phyloP scores from a whole-genome alignment of 495 filamentous ascomycete genomes.

The Neurospora sp. region DNA sequence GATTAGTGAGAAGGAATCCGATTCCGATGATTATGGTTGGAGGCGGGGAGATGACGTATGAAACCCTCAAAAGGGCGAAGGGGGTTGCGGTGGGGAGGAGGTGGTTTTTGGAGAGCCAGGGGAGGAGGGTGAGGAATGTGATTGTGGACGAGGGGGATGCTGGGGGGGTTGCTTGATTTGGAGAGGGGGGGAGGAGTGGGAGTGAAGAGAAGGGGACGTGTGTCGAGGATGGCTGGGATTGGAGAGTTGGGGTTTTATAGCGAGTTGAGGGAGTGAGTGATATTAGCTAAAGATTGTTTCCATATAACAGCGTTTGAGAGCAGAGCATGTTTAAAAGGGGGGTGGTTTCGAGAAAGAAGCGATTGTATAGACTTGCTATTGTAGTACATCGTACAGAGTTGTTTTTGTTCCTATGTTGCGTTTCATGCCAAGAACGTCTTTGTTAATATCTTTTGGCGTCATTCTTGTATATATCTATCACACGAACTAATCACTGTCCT shows the following conservation, averaged over 20 bases:
- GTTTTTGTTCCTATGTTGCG: not conserved
- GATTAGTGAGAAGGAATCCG: constrained; percentile 59
- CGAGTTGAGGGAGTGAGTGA: not conserved
- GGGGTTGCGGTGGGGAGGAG: constrained; percentile 63
- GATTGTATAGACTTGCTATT: not conserved
- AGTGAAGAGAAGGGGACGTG: not conserved
- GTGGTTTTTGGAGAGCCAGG: constrained; percentile 79
- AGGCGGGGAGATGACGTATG: constrained; percentile 59
- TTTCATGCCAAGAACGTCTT: not conserved
- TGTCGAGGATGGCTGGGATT: not conserved
- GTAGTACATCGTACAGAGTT: not conserved
- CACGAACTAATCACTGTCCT: too few relatives aligned
- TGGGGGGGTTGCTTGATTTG: not conserved
- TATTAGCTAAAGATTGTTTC: not conserved
- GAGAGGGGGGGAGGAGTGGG: not conserved
- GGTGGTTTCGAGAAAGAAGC: not conserved
- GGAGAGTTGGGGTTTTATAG: not conserved
- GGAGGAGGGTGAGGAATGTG: constrained; percentile 67
- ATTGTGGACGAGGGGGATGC: constrained; percentile 46
- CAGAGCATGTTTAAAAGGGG: not conserved
- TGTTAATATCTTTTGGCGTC: not conserved
- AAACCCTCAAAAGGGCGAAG: constrained; percentile 47
- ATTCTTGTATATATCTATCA: too few relatives aligned
- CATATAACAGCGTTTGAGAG: not conserved
- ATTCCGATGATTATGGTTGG: constrained; percentile 81